These are phyloP conservation scores for Peronospora tabacina DNA, from an alignment of 352 stramenopile species.

Conservation along the genomic window DNA sequence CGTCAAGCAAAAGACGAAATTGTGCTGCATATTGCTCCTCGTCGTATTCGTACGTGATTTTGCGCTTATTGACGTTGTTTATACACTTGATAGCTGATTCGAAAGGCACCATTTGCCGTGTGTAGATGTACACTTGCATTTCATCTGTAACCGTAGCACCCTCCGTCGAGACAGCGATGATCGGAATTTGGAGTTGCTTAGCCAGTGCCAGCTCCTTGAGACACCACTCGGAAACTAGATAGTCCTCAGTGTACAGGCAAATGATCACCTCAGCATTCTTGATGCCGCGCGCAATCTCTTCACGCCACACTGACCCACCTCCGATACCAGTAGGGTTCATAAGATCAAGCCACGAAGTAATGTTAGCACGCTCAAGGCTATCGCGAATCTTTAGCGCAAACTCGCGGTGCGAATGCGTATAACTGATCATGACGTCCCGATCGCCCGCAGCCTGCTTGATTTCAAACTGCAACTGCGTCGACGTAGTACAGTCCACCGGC, in stretches of 20 bases:
- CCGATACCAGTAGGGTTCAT: constrained; percentile 78
- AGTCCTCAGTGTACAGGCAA: constrained; percentile 69
- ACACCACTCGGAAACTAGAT: constrained; percentile 65
- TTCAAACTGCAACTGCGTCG: constrained; percentile 72
- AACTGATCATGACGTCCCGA: constrained; percentile 85
- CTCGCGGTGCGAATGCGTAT: constrained; percentile 72
- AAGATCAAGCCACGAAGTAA: constrained; percentile 74
- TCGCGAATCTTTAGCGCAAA: constrained; percentile 67
- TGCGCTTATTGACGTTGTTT: constrained; percentile 43
- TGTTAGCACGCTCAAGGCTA: constrained; percentile 58
- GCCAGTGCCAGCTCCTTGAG: constrained; percentile 72
- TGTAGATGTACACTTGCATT: constrained; percentile 82
- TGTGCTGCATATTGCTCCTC: constrained; percentile 43
- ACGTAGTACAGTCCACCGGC: constrained; percentile 75
- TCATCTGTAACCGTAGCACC: constrained; percentile 50
- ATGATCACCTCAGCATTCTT: constrained; percentile 64
- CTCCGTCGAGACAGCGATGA: constrained; percentile 64
- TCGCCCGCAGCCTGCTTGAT: constrained; percentile 71
- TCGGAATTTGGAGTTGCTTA: constrained; percentile 59
- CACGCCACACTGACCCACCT: constrained; percentile 70
- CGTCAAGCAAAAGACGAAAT: constrained; percentile 61
- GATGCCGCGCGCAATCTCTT: constrained; percentile 76
- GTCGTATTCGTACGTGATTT: constrained; percentile 63
- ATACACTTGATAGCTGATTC: constrained; percentile 57
- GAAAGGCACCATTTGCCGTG: constrained; percentile 76